Evolutionary conservation across 192 early-diverging fungal species (phyloP), one percentile per base, ranked within the genome.

Genomic region (Coemansia sp.): DNA sequence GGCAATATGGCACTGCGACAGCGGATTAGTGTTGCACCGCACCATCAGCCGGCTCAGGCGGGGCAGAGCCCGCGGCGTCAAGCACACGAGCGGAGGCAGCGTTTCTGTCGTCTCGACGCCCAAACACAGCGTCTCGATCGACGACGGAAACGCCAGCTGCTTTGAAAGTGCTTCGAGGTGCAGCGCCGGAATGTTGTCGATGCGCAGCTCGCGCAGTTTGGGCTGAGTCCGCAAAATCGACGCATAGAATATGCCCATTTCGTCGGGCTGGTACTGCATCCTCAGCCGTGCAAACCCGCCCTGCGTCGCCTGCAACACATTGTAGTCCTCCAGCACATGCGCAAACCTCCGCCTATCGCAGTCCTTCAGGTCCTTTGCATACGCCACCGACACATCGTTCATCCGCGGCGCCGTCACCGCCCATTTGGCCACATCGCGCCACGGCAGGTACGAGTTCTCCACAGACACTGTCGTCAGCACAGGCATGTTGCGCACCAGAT

Each of bases 401-500:
- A 81, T 62, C 19, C 31, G 57, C 17, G 62, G 62, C 56, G 60
- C 72, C 19, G 57, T 51, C 63, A 72, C 37, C 34, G 78, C 78
- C 78, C 78, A 81, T 55, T 71, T 74, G 51, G 78, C 78, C 42
- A 81, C 65, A 42, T 81, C 78, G 26, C 78, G 78, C 78, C 78
- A 81, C 4, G 78, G 72, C 62, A 81, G 31, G 51, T 81, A 75
- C 49, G 78, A 81, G 72, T 81, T 81, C n/a, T 81, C 78, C n/a
- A 81, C 78, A 0, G 59, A 17, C 8, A 81, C 51, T 6, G 62
- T 42, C 4, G 54, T 40, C 55, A 81, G 58, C 15, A 12, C 14
- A 22, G 78, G 72, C 78, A 81, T 74, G 69, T 70, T 75, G 54
- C 63, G 72, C 11, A 55, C 62, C 4, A 81, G 53, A 48, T 81